Evolutionary conservation across 305 asterid species (phyloP).

Genomic region (Striga hermonthica): DNA sequence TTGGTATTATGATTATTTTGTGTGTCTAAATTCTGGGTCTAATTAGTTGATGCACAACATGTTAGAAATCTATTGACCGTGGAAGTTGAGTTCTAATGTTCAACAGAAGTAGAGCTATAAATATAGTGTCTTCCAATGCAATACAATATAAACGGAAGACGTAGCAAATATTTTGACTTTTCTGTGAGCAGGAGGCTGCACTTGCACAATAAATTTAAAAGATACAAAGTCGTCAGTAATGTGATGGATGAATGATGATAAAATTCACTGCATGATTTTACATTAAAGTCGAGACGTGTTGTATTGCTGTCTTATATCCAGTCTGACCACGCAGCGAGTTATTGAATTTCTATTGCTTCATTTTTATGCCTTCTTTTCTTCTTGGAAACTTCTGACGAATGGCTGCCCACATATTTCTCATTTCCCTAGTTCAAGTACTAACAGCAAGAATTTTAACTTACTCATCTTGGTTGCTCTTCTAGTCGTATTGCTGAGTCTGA

Average conservation of each 20-base stretch:
- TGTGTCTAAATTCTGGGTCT: neutral
- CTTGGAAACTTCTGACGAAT: neutral
- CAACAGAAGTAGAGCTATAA: neutral
- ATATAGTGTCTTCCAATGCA: neutral
- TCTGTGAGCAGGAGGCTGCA: neutral
- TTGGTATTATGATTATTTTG: neutral
- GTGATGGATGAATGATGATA: neutral
- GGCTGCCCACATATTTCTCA: neutral
- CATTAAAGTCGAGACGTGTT: neutral
- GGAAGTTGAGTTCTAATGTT: neutral
- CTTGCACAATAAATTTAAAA: neutral
- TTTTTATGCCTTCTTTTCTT: neutral
- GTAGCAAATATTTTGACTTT: neutral
- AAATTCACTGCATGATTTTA: neutral
- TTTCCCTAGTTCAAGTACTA: neutral
- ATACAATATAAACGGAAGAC: neutral
- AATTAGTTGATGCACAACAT: neutral
- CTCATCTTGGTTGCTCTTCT: constrained; percentile 8
- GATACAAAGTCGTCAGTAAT: neutral
- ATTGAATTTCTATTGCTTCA: neutral
- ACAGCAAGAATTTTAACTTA: neutral
- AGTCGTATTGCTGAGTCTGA: neutral
- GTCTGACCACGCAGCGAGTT: neutral
- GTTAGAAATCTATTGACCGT: neutral
- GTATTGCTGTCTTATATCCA: neutral